Evolutionary conservation across 371 early-diverging fungal species (phyloP), one percentile per base, ranked within the genome.

Genomic region (Haplosporangium sp.): DNA sequence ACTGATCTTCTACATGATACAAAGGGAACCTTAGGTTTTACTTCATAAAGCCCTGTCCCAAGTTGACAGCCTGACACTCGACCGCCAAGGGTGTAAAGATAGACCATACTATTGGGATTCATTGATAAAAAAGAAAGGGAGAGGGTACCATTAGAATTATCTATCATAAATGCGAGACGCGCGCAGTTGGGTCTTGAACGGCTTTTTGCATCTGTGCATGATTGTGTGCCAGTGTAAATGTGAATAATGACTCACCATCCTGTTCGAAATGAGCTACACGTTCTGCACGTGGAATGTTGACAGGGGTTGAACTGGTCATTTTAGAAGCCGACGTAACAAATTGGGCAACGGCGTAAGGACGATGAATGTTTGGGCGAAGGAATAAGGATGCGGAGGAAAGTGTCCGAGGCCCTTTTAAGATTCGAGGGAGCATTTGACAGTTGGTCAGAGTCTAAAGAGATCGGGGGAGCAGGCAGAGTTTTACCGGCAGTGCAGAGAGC

Each of bases 21-120:
- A 40, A 57, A 56, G 44, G 8, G 17, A 19, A 50, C 42, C 65
- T 3, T 35, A 10, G 5, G 62, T 70, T 58, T 67, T 87, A 91
- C 92, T 91, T 93, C 93, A 94, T 94, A 72, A 89, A 94, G 3
- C 96, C 97, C 85, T 97, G 98, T 3, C 98, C 98, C 34, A 97
- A 88, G 86, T 98, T 97, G 76, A 97, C 95, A 17, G 98, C 96
- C 57, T 92, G 88, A 60, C 93, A 91, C 69, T 95, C 90, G 17
- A 87, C 86, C 4, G 97, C 94, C 69, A 95, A 88, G 42, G 93
- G 95, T 9, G 95, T 96, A 85, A 96, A 96, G 76, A 97, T 93
- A 34, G 97, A 92, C 94, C 97, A 98, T 7, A 98, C 97, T 90
- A 70, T 34, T 52, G 17, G 61, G 15, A 52, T 45, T 61, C 39